Evolutionary conservation across 495 filamentous ascomycete species (phyloP).

Genomic region (Penicillium daleae): DNA sequence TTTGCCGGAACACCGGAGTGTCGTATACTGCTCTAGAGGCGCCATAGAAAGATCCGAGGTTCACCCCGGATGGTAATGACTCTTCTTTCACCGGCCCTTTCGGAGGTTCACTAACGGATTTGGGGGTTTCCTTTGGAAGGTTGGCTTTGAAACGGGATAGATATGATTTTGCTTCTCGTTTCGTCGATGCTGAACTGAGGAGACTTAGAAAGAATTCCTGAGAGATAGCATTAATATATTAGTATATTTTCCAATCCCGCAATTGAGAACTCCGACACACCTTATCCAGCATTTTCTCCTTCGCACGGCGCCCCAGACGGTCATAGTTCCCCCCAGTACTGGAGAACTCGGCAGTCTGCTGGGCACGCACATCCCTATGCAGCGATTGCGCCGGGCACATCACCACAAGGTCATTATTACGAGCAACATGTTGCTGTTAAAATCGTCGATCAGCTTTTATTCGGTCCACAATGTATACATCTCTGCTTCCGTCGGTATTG

Average conservation of each 20-base stretch:
- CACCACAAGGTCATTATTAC: conserved; percentile 19
- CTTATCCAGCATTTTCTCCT: conserved; percentile 52
- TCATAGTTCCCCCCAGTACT: conserved; percentile 36
- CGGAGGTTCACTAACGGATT: conserved; percentile 19
- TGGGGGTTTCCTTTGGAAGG: conserved; percentile 27
- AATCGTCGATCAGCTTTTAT: conserved; percentile 15
- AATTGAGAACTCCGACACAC: conserved; percentile 27
- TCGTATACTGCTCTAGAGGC: conserved; percentile 63
- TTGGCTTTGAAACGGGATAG: conserved; percentile 73
- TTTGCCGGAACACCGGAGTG: conserved; percentile 64
- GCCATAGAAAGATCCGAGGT: conserved; percentile 64
- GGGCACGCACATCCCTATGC: conserved; percentile 21
- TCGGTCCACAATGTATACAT: neutral
- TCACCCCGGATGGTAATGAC: conserved; percentile 52
- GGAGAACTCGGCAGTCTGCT: conserved; percentile 46
- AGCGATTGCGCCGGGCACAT: conserved; percentile 26
- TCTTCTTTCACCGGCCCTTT: conserved; percentile 26
- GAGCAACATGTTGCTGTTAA: conserved; percentile 29
- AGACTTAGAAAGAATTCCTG: conserved; percentile 85
- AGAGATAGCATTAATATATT: neutral
- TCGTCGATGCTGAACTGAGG: conserved; percentile 81
- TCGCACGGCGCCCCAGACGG: conserved; percentile 49
- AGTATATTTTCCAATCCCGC: neutral
- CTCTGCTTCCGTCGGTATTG: neutral
- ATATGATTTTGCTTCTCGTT: conserved; percentile 87